Evolutionary conservation across 2,329 filamentous ascomycete genomes (phyloP).

Genomic region (Verticillium isaacii): DNA sequence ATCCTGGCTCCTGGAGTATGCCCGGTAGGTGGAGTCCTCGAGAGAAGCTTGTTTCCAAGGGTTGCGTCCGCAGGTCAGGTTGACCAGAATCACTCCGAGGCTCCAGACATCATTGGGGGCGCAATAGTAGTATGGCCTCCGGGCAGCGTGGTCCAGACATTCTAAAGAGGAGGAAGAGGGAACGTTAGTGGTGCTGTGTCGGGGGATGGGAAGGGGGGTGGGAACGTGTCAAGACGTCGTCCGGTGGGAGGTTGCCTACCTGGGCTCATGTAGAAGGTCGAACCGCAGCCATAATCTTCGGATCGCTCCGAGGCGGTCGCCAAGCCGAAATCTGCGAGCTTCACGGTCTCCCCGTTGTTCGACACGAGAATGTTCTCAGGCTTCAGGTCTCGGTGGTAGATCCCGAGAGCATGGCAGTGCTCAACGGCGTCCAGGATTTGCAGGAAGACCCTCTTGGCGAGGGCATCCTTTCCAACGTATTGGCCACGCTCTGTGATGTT

Average conservation of each 20-base stretch:
- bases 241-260: slow-evolving; percentile 53
- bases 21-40: slow-evolving; percentile 92
- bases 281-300: slow-evolving; percentile 94
- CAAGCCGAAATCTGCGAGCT: slow-evolving; percentile 95
- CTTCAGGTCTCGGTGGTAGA: slow-evolving; percentile 97
- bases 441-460: slow-evolving; percentile 83
- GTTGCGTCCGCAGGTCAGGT: slow-evolving; percentile 95
- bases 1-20: slow-evolving; percentile 76
- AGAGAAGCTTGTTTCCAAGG: slow-evolving; percentile 96
- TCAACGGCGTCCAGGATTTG: slow-evolving; percentile 96
- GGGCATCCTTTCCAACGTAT: slow-evolving; percentile 86
- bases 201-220: slow-evolving; percentile 6
- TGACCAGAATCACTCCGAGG: slow-evolving; percentile 95
- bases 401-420: slow-evolving; percentile 86
- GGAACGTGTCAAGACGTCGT: slow-evolving; percentile 15
- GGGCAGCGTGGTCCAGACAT: slow-evolving; percentile 74
- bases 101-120: slow-evolving; percentile 97
- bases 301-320: slow-evolving; percentile 80
- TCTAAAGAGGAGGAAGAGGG: slow-evolving; percentile 49
- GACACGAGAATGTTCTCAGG: slow-evolving; percentile 96
- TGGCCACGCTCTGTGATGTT: slow-evolving; percentile 95
- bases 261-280: slow-evolving; percentile 99
- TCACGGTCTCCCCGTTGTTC: slow-evolving; percentile 82
- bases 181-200: slow-evolving; percentile 19
- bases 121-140: slow-evolving; percentile 78